phyloP scores from a whole-genome alignment of 2,329 filamentous ascomycete genomes.

The Arthrobotrys sinensis region DNA sequence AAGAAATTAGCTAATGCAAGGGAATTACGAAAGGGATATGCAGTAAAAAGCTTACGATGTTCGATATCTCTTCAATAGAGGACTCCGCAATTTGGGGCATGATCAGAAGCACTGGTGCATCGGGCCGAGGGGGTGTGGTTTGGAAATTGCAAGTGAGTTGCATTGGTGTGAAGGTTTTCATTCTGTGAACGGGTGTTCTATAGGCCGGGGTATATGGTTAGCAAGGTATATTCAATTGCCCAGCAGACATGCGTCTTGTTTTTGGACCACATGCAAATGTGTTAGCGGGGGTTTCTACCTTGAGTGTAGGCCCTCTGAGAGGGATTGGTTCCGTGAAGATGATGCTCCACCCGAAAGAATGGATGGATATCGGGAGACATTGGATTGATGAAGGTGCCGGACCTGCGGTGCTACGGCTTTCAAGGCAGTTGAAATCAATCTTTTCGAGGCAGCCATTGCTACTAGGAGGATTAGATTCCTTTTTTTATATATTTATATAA shows the following conservation, averaged over 20 bases:
- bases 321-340: constrained; percentile 37
- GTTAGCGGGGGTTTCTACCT: constrained; percentile 9
- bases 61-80: constrained; percentile 10
- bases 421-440: constrained; percentile 1
- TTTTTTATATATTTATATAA: not conserved
- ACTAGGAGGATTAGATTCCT: not conserved
- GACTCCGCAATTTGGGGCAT: constrained; percentile 46
- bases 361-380: constrained; percentile 26
- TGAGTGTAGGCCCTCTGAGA: constrained; percentile 30
- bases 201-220: not conserved
- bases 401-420: constrained; percentile 11
- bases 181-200: constrained; percentile 47
- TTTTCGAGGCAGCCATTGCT: constrained; percentile 18
- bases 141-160: constrained; percentile 60
- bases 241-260: not conserved
- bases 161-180: constrained; percentile 60
- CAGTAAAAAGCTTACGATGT: constrained; percentile 26
- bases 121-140: constrained; percentile 49
- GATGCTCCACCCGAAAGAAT: constrained; percentile 35
- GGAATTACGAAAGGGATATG: not conserved
- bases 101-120: constrained; percentile 46
- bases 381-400: constrained; percentile 40
- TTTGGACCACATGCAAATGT: not conserved
- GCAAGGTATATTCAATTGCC: not conserved
- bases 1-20: constrained; percentile 20